Conservation (phyloP, 257 asterid genomes). For the Nicotiana noctiflora region DNA sequence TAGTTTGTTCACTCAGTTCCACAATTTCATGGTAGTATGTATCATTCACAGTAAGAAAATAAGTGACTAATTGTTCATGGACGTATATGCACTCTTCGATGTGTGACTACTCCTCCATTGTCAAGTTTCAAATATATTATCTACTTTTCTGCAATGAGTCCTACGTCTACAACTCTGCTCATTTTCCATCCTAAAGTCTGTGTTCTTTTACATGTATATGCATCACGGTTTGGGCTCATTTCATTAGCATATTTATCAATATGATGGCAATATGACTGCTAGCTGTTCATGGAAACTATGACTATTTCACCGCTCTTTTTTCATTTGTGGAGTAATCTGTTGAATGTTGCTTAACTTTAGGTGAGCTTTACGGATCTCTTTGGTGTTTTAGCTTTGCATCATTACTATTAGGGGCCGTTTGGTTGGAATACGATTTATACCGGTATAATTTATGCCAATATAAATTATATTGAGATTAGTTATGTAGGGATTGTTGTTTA, state of each 20-base stretch:
- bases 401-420: no score
- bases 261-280: no score
- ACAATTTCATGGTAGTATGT: slow-evolving; percentile 83
- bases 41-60: not conserved
- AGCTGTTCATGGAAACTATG: no score
- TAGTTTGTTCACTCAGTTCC: slow-evolving; percentile 96
- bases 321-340: no score
- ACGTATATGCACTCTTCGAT: not conserved
- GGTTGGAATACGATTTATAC: no score
- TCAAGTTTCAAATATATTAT: not conserved
- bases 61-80: not conserved
- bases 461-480: no score
- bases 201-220: not conserved
- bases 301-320: no score
- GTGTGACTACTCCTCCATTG: not conserved
- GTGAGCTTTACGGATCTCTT: slow-evolving; percentile 3
- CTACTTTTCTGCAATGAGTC: not conserved
- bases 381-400: no score
- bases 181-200: not conserved
- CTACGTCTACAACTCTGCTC: not conserved
- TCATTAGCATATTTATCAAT: no score
- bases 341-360: no score
- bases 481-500: no score
- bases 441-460: no score
- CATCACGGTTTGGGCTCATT: not conserved